Conservation (phyloP, 129 eudicot genomes). For the Saussurea involucrata region DNA sequence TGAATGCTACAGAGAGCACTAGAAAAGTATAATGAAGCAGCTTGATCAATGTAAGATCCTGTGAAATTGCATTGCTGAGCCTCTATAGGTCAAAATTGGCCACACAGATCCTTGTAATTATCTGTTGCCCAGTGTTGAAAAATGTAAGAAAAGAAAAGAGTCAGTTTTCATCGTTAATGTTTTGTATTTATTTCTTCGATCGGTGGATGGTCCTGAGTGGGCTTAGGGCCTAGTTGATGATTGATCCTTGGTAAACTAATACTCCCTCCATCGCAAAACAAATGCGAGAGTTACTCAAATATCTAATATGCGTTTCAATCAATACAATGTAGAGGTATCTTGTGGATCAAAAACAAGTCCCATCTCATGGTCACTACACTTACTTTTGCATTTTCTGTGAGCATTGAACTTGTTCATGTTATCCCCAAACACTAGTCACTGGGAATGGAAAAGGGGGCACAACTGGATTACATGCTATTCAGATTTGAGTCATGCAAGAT, state of each 20-base stretch:
- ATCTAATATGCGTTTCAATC: not conserved
- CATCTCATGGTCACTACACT: not conserved
- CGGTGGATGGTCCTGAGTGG: not conserved
- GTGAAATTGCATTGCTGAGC: not conserved
- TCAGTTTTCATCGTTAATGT: not conserved
- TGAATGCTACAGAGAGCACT: not conserved
- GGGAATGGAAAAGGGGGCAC: not conserved
- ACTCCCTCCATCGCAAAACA: not conserved
- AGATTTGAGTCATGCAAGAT: not conserved
- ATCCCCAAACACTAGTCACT: not conserved
- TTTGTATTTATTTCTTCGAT: not conserved
- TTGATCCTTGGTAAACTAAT: not conserved
- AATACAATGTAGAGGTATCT: not conserved
- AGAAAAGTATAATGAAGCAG: not conserved
- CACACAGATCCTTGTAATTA: not conserved
- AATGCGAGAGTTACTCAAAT: not conserved
- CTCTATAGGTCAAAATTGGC: not conserved
- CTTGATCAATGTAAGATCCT: slow-evolving; percentile 3
- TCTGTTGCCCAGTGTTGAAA: not conserved
- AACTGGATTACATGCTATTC: not conserved
- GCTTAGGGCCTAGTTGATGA: not conserved
- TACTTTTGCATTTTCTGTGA: not conserved
- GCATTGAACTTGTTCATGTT: not conserved
- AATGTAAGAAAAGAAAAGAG: not conserved
- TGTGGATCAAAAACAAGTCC: not conserved